Evolutionary conservation across 768 basidiomycete genomes (phyloP), one percentile per base, ranked within the genome.

Genomic region (Clitopilus passeckerianus): DNA sequence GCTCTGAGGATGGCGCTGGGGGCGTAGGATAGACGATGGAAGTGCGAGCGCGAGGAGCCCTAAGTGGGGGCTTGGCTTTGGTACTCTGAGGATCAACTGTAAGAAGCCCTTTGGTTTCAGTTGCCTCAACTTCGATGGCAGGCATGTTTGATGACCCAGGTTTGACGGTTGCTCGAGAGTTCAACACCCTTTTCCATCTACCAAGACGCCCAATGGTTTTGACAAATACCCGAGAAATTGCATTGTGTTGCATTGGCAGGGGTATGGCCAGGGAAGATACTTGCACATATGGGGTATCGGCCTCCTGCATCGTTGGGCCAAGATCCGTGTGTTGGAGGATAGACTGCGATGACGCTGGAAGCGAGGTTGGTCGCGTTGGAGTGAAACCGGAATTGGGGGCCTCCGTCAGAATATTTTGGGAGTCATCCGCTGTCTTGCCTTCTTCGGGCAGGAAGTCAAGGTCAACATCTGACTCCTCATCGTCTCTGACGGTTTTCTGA

Each of bases 201-300:
- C 93, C 93, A 16, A 95, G 73, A 5, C 89, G 82, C 5, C 93
- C 91, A 27, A 94, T 86, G 2, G 93, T 93, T 72, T 86, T 89
- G 57, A 90, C 86, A 53, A 95, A 82, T 10, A 82, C 90, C 0
- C 91, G 82, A 0, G 90, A 91, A 15, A 94, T 75, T 0, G 86
- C 77, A 65, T 79, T 85, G 57, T 88, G 85, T 24, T 83, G 83
- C 37, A 78, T 75, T 0, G 86, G 81, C 12, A 85, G 72, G 6
- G 79, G 66, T 1, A 77, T 12, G 12, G 46, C 22, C 18, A 50
- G 20, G 22, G 46, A 71, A 6, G 81, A 69, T 9, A 77, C 76
- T 46, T 79, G 74, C 5, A 74, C 67, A 46, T 77, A 70, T 4
- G 75, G 67, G 18, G 69, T 33, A 12, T 72, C 73, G 20, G 61